Conservation (phyloP, 306 rosid genomes). For the Ochetophila trinervis region DNA sequence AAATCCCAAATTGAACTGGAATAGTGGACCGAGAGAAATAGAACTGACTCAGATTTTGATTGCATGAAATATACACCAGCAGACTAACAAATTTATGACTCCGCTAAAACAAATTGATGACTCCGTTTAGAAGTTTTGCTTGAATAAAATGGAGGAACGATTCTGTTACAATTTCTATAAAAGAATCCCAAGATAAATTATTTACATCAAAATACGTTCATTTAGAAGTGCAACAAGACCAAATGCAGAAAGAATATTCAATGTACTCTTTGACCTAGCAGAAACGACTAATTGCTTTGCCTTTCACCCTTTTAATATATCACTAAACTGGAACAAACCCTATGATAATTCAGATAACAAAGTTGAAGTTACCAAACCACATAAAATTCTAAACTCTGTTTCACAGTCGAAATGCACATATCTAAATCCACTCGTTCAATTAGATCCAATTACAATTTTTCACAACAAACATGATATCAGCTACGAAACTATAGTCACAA, state of each 20-base stretch:
- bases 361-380: too few relatives aligned
- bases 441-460: neutral
- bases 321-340: too few relatives aligned
- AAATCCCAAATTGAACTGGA: neutral
- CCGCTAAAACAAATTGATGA: neutral
- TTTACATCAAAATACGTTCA: too few relatives aligned
- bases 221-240: neutral
- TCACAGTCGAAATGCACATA: neutral
- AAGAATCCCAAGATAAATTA: too few relatives aligned
- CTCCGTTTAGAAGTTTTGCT: neutral
- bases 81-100: neutral
- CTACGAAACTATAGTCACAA: neutral
- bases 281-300: neutral
- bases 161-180: too few relatives aligned
- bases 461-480: too few relatives aligned
- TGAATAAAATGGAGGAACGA: too few relatives aligned
- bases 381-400: neutral
- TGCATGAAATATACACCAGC: neutral
- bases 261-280: neutral
- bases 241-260: neutral
- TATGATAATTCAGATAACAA: too few relatives aligned
- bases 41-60: neutral
- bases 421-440: neutral
- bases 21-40: neutral
- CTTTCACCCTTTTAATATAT: neutral